A percentile compares a stretch with the other conserved stretches of the same genome.
These are phyloP conservation scores for Hyparrhenia diplandra DNA, from an alignment of 176 grass and related monocot species.

Conservation along the genomic window DNA sequence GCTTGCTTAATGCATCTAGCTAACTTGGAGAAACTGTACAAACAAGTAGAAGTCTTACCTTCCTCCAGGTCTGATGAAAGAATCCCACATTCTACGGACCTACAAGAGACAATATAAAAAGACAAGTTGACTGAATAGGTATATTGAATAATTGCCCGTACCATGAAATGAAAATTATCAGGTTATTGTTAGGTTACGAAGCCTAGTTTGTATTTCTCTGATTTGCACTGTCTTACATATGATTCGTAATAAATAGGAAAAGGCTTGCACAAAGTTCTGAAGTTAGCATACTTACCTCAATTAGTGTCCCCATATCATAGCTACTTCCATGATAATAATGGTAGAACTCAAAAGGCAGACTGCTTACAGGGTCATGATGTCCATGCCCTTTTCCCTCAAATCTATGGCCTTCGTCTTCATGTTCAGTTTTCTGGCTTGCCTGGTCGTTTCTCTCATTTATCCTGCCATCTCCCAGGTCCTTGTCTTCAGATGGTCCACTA, in stretches of 20 bases:
- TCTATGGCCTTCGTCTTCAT: constrained; percentile 27
- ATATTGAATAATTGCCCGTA: neutral
- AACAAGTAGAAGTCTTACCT: constrained; percentile 43
- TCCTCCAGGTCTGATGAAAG: constrained; percentile 82
- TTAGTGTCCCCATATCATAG: constrained; percentile 95
- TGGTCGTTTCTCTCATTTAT: constrained; percentile 38
- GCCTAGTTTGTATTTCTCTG: neutral
- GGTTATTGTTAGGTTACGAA: neutral
- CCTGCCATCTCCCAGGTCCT: constrained; percentile 21
- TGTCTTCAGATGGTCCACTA: constrained; percentile 10
- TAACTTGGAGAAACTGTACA: neutral
- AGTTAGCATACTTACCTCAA: constrained; percentile 70
- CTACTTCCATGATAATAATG: constrained; percentile 94
- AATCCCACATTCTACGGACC: constrained; percentile 97
- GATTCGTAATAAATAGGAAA: neutral
- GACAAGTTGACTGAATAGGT: neutral
- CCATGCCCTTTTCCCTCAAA: constrained; percentile 38
- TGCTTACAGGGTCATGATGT: constrained; percentile 54
- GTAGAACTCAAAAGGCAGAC: constrained; percentile 91
- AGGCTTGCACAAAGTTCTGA: constrained; percentile 11
- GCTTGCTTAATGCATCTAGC: neutral
- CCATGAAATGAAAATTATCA: constrained; percentile 4
- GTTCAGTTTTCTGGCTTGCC: constrained; percentile 24
- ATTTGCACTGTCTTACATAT: neutral
- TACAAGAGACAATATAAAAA: constrained; percentile 44